Evolutionary conservation across 768 basidiomycete genomes (phyloP).

Genomic region (Boletus insuetus): DNA sequence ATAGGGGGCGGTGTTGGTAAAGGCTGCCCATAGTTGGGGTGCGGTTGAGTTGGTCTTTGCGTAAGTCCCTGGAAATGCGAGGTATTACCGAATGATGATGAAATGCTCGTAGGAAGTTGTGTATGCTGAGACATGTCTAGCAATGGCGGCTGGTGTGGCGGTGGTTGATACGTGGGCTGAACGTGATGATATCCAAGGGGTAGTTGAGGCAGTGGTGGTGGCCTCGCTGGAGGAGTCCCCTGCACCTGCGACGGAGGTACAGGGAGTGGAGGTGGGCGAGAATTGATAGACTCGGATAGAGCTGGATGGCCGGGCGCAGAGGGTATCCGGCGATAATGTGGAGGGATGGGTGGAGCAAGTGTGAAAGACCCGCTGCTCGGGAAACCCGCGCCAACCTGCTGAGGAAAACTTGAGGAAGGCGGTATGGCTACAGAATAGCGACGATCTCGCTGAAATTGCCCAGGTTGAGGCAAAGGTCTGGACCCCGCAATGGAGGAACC

Average conservation of each 20-base stretch:
- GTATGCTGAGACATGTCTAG: slow-evolving; percentile 29
- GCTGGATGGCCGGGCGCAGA: slow-evolving; percentile 25
- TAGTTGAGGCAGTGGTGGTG: slow-evolving; percentile 51
- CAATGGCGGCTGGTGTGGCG: slow-evolving; percentile 34
- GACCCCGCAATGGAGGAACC: slow-evolving; percentile 17
- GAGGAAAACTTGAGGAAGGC: slow-evolving; percentile 33
- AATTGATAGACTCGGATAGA: slow-evolving; percentile 20
- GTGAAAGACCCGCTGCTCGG: slow-evolving; percentile 19
- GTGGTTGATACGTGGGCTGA: slow-evolving; percentile 38
- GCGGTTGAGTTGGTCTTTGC: slow-evolving; percentile 38
- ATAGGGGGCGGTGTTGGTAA: slow-evolving; percentile 24
- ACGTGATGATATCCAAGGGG: slow-evolving; percentile 42
- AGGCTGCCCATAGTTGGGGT: slow-evolving; percentile 32
- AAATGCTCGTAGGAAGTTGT: slow-evolving; percentile 23
- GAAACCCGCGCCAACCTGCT: slow-evolving; percentile 19
- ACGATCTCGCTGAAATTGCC: slow-evolving; percentile 30
- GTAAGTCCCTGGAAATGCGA: slow-evolving; percentile 40
- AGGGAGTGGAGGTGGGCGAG: slow-evolving; percentile 25
- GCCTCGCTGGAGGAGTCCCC: slow-evolving; percentile 35
- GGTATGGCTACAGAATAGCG: slow-evolving; percentile 27
- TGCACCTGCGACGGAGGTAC: slow-evolving; percentile 26
- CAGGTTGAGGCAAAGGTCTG: slow-evolving; percentile 33
- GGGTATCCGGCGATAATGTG: slow-evolving; percentile 35
- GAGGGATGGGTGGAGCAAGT: slow-evolving; percentile 18
- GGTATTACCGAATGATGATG: slow-evolving; percentile 23